Percentiles rank a stretch among this genome's conserved stretches.
These are phyloP conservation scores for Zalaria sp. DNA, from an alignment of 2,329 filamentous ascomycete species.

Conservation along the genomic window DNA sequence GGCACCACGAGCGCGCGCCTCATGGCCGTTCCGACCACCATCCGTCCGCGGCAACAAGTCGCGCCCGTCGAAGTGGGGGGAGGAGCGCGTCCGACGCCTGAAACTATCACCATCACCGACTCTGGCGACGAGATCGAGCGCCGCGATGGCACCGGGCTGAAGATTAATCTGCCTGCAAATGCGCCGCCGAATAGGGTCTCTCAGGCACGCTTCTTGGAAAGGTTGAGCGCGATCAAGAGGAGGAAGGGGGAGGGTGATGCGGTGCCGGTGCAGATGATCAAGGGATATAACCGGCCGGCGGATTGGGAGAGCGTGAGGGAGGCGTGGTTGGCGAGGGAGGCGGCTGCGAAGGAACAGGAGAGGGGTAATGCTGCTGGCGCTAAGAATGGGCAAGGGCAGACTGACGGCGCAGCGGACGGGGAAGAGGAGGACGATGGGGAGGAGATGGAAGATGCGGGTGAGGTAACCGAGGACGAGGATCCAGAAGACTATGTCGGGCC, in stretches of 20 bases:
- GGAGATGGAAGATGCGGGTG: background rate
- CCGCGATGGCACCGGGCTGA: slow-evolving; percentile 1
- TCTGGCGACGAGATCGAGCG: slow-evolving; percentile 6
- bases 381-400: background rate
- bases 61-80: background rate
- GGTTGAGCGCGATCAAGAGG: slow-evolving; percentile 25
- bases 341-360: slow-evolving; percentile 1
- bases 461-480: background rate
- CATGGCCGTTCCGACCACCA: slow-evolving; percentile 48
- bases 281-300: slow-evolving; percentile 9
- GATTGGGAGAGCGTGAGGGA: slow-evolving; percentile 7
- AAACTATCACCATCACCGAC: slow-evolving; percentile 7
- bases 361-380: background rate
- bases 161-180: slow-evolving; percentile 5
- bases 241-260: slow-evolving; percentile 24
- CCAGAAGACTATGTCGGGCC: background rate
- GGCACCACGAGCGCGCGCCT: slow-evolving; percentile 58
- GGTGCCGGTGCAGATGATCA: slow-evolving; percentile 15
- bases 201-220: slow-evolving; percentile 25
- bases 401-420: background rate
- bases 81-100: background rate
- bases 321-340: slow-evolving; percentile 4
- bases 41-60: slow-evolving; percentile 22
- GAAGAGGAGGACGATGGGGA: background rate
- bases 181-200: slow-evolving; percentile 4